Conservation (phyloP, 2,329 filamentous ascomycete genomes). For the Cladosporium sp. region DNA sequence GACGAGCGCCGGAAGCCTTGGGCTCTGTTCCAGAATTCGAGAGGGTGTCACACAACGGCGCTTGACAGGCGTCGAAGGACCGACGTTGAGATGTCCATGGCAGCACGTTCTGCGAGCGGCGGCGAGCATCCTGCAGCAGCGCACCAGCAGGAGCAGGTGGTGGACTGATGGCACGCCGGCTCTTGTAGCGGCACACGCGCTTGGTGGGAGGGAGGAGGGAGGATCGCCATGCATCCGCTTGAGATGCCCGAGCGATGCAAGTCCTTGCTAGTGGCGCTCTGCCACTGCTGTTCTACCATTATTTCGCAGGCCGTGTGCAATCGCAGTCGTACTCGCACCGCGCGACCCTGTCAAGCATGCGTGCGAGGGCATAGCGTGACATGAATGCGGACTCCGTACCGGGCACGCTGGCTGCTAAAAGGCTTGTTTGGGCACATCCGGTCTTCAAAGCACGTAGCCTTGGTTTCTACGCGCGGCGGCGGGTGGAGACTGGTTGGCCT, state of each 20-base stretch:
- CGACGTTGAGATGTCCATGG: too few relatives aligned
- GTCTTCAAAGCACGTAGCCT: conserved; percentile 5
- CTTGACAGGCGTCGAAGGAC: too few relatives aligned
- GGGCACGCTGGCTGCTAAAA: conserved; percentile 1
- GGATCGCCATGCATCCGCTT: not conserved
- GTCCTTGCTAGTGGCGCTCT: not conserved
- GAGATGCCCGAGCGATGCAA: not conserved
- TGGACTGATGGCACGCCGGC: not conserved
- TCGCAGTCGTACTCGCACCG: too few relatives aligned
- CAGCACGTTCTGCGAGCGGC: too few relatives aligned
- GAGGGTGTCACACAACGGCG: too few relatives aligned
- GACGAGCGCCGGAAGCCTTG: not conserved
- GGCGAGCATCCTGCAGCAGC: too few relatives aligned
- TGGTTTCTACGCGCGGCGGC: conserved; percentile 2
- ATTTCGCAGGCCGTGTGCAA: too few relatives aligned
- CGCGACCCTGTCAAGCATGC: too few relatives aligned
- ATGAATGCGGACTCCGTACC: not conserved
- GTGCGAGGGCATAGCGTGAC: too few relatives aligned
- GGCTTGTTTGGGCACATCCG: conserved; percentile 2
- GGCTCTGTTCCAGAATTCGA: too few relatives aligned
- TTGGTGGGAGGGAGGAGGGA: not conserved
- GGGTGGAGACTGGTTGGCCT: not conserved
- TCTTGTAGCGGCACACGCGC: not conserved
- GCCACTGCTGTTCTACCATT: not conserved
- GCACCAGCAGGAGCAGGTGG: not conserved